Base-by-base conservation (phyloP, 2,329 filamentous ascomycete species). In the Fusarium praegraminearum region DNA sequence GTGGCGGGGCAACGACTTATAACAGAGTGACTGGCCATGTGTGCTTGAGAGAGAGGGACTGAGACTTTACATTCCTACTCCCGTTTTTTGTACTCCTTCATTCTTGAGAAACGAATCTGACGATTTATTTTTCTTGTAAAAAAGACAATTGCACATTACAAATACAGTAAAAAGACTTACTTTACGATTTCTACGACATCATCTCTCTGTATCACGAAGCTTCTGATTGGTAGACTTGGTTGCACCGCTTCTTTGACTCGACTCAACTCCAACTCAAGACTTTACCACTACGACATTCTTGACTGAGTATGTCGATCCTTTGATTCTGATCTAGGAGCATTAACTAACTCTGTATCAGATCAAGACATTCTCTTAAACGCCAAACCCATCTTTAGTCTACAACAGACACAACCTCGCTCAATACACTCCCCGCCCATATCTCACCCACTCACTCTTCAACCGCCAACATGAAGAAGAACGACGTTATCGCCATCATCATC, bases 401-500 rank as follows among this genome's bases (percentile, higher is more conserved):
- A 36, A 22, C 30, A 40, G 22, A 58, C 20, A 28, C 46, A 59
- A 33, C 30, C 10, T 36, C 24, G 10, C 13, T 18, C 45, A 47
- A 20, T 35, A 35, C 26, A 53, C 56, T 49, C 26, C 24, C 26
- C 24, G 36, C 41, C 36, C 10, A 57, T 54, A 46, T 43, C 30
- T 52, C 45, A 46, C 38, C 24, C 33, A 26, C 32, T 56, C 58
- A 36, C 38, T 46, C 55, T 40, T 50, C 61, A 67, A 69, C 78
- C 75, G 77, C 78, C 77, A 82, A 71, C 71, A 89, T 87, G 85
- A 87, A 90, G 78, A 80, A 85, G 81, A 91, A 91, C 85, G 85
- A 90, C 79, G 86, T 87, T 75, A 90, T 91, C 78, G 89, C 89
- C 73, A 83, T 91, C 78, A 90, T 91, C 76, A 86, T 91, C 79